Percentiles rank a stretch among this genome's conserved stretches.
Conservation (phyloP, 177 flowering plant genomes). For the Vitis hybrid region DNA sequence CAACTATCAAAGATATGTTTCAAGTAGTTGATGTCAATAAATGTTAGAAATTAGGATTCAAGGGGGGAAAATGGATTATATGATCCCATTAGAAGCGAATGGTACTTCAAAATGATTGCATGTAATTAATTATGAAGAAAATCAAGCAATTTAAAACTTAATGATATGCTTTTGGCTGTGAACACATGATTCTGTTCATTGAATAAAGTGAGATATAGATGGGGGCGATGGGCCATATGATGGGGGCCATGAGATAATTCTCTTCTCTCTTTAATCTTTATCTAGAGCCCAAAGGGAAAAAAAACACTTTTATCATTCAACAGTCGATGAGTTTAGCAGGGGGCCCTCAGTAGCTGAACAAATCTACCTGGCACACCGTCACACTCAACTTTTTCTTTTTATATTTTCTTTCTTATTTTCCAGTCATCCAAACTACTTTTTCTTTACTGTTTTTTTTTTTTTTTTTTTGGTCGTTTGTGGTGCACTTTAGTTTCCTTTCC, state of each 20-base stretch:
- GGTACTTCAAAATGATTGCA: too few relatives aligned
- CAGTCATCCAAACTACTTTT: slow-evolving; percentile 18
- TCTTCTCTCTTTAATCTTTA: not conserved
- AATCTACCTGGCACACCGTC: slow-evolving; percentile 38
- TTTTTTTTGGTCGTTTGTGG: slow-evolving; percentile 1
- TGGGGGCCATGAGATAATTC: not conserved
- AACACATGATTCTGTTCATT: too few relatives aligned
- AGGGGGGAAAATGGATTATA: too few relatives aligned
- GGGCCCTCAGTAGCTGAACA: slow-evolving; percentile 18
- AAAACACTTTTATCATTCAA: slow-evolving; percentile 28
- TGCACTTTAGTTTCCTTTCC: slow-evolving; percentile 22
- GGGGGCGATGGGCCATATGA: not conserved
- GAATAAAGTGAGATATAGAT: not conserved
- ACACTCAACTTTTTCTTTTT: slow-evolving; percentile 13
- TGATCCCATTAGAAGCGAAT: too few relatives aligned
- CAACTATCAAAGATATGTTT: too few relatives aligned
- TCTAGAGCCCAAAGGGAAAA: slow-evolving; percentile 9
- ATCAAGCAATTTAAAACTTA: too few relatives aligned
- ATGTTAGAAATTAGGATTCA: too few relatives aligned
- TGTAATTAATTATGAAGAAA: too few relatives aligned
- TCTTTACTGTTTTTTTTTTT: slow-evolving; percentile 22
- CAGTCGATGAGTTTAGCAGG: slow-evolving; percentile 16
- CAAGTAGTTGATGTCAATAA: too few relatives aligned
- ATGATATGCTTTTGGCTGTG: too few relatives aligned
- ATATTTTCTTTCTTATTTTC: slow-evolving; percentile 3